Base-by-base conservation (phyloP, 2,329 filamentous ascomycete species). In the Fusarium floridanum region DNA sequence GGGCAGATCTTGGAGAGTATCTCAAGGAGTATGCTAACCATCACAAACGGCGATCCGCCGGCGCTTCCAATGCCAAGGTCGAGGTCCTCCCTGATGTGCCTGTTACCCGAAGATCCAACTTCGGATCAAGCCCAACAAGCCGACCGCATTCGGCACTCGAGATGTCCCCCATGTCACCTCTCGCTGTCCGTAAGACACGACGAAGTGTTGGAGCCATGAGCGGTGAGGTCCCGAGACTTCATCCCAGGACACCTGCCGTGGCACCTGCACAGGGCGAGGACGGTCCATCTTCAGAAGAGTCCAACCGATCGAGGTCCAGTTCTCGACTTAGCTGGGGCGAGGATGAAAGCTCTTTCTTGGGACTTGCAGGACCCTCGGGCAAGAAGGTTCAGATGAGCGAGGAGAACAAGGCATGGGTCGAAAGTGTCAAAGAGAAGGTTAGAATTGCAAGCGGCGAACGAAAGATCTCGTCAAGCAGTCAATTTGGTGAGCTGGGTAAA, bases 1-100 rank as follows among this genome's bases (percentile, higher is more conserved):
- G 97, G 97, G 95, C 95, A 16, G 97, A 99, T 82, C 86, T 99
- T 22, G 96, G 94, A 41, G 97, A 98, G 82, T 99, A 98, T 80
- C 88, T 99, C 48, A 93, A 95, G 77, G 95, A 98, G 82, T 99
- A 98, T 79, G 95, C 95, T 9, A 91, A 92, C 68, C 97, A 99
- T 80, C 97, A 99, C 81, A 94, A 94, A 50, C 92, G 94, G n/a
- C 91, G 90, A 48, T 89, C 89, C 61, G 82, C 84, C 68, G 83
- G 83, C 64, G 79, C 80, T 34, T 81, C 81, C 12, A 86, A 87
- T 59, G 84, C 87, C 66, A 89, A 88, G 79, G 86, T 92, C 10
- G 90, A 92, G 77, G 85, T 93, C 24, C 84, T 85, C 14, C 80
- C 76, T 11, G 76, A 79, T 17, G 71, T 74, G 11, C 67, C 78